phyloP scores from a whole-genome alignment of 768 basidiomycete genomes.

The Mycena olivaceomarginata region DNA sequence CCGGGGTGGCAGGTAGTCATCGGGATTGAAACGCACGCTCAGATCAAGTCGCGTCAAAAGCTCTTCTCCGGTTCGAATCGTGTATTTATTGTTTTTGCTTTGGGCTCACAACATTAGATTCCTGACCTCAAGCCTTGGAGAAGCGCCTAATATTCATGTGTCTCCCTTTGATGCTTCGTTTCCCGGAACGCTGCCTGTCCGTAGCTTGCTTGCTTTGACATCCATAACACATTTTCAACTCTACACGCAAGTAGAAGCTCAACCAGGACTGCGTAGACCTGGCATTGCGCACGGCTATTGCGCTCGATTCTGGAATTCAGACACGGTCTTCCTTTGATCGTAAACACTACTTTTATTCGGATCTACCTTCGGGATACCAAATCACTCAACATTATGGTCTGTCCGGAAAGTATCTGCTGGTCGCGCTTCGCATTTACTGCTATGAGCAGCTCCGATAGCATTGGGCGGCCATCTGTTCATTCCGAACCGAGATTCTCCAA shows the following conservation, averaged over 20 bases:
- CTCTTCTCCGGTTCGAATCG: conserved; percentile 82
- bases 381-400: conserved; percentile 96
- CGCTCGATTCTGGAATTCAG: conserved; percentile 81
- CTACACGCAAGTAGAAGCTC: conserved; percentile 64
- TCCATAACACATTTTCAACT: not conserved
- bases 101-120: conserved; percentile 51
- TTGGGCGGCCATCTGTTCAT: conserved; percentile 76
- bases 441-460: conserved; percentile 83
- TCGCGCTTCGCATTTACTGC: conserved; percentile 11
- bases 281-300: conserved; percentile 87
- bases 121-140: conserved; percentile 64
- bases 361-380: conserved; percentile 96
- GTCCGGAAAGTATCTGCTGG: conserved; percentile 27
- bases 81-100: not conserved
- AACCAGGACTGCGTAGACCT: conserved; percentile 86
- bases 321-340: conserved; percentile 90
- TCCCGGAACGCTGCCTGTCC: conserved; percentile 94
- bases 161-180: conserved; percentile 91
- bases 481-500: conserved; percentile 60
- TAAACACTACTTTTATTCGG: conserved; percentile 99
- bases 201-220: conserved; percentile 50
- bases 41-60: conserved; percentile 91
- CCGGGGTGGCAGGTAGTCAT: conserved; percentile 94
- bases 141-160: conserved; percentile 83
- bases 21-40: conserved; percentile 97